Conservation (phyloP, 495 filamentous ascomycete genomes). For the Podospora sp. region DNA sequence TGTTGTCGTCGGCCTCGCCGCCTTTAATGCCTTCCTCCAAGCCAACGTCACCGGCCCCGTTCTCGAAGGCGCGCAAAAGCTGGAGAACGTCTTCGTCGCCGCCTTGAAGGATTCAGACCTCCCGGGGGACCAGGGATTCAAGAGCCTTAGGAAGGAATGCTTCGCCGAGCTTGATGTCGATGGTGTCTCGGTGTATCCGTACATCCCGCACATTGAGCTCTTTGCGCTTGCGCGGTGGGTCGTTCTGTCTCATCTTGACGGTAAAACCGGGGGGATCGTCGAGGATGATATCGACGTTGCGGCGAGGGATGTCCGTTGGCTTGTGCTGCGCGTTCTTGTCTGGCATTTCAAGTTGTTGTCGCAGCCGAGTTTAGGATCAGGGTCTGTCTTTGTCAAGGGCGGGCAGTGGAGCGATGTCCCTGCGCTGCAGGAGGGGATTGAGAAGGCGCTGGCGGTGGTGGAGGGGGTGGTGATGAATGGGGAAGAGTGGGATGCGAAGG, state of each 20-base stretch:
- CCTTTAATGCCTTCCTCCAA: constrained; percentile 84
- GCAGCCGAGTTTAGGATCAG: constrained; percentile 65
- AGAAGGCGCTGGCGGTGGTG: constrained; percentile 49
- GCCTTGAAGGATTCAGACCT: neutral
- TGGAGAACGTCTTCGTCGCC: constrained; percentile 34
- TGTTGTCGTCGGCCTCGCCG: constrained; percentile 65
- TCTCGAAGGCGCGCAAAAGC: constrained; percentile 48
- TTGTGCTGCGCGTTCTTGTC: constrained; percentile 71
- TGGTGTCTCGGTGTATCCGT: constrained; percentile 81
- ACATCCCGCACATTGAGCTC: constrained; percentile 80
- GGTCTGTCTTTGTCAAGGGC: constrained; percentile 44
- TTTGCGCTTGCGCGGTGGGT: constrained; percentile 75
- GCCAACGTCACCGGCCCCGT: constrained; percentile 89
- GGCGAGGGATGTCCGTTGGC: constrained; percentile 45
- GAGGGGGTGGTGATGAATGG: constrained; percentile 38
- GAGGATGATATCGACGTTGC: constrained; percentile 11
- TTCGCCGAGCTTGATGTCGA: constrained; percentile 72
- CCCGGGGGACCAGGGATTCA: neutral
- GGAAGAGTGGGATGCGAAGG: constrained; percentile 36
- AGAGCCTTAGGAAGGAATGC: constrained; percentile 39
- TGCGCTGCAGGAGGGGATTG: constrained; percentile 51
- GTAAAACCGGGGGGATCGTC: constrained; percentile 14
- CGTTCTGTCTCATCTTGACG: constrained; percentile 45
- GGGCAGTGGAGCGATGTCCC: constrained; percentile 54
- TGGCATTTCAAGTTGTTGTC: constrained; percentile 87